Conservation (phyloP, 176 grass and related monocot species). For the Carex littledalei region DNA sequence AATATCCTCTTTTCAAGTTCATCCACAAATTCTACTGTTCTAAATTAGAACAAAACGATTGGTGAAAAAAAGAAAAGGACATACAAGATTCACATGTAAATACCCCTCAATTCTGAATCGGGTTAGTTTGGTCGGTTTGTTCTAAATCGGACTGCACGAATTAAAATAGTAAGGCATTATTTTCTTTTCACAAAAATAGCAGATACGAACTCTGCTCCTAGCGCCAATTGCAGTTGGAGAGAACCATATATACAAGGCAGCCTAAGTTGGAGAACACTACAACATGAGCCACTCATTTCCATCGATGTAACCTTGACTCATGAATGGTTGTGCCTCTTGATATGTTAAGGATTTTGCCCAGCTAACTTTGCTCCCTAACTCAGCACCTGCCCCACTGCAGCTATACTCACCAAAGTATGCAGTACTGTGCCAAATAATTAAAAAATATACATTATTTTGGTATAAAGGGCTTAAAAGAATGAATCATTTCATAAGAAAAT, state of each 20-base stretch:
- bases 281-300: slow-evolving; percentile 64
- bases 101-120: too few relatives aligned
- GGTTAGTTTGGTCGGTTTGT: too few relatives aligned
- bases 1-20: too few relatives aligned
- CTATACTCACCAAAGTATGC: slow-evolving; percentile 61
- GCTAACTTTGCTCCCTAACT: slow-evolving; percentile 30
- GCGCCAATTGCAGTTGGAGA: too few relatives aligned
- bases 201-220: too few relatives aligned
- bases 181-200: too few relatives aligned
- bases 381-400: slow-evolving; percentile 57
- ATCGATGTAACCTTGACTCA: slow-evolving; percentile 49
- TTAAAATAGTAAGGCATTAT: too few relatives aligned
- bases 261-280: slow-evolving; percentile 6
- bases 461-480: neutral
- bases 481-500: neutral
- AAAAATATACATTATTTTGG: neutral
- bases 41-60: too few relatives aligned
- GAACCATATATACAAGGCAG: neutral
- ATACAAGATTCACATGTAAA: too few relatives aligned
- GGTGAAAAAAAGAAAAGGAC: too few relatives aligned
- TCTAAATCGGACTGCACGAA: too few relatives aligned
- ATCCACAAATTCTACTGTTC: too few relatives aligned
- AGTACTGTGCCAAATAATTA: slow-evolving; percentile 35
- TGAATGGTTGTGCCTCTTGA: slow-evolving; percentile 55
- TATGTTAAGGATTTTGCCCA: slow-evolving; percentile 69